Percentiles rank a stretch among this genome's conserved stretches.
phyloP scores from a whole-genome alignment of 805 yeast species.

The Nakazawaea siamensis region DNA sequence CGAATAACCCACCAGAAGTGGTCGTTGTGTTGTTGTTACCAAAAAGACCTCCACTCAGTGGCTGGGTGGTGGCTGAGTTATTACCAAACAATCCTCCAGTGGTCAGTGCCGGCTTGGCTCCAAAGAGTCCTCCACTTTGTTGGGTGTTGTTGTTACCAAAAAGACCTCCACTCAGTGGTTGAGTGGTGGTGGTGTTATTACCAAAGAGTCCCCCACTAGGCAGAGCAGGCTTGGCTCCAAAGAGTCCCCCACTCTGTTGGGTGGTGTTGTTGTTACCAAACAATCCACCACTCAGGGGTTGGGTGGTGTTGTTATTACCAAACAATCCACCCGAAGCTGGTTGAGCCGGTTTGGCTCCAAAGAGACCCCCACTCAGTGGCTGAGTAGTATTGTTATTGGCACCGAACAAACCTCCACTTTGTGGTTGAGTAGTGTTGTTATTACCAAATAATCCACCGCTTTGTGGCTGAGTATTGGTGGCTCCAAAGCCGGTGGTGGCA shows the following conservation, averaged over 20 bases:
- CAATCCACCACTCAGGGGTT: constrained; percentile 17
- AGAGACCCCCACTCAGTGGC: constrained; percentile 1
- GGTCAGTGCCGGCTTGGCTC: constrained; percentile 12
- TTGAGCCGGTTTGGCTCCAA: constrained; percentile 11
- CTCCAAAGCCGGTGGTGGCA: background rate
- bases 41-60: constrained; percentile 24
- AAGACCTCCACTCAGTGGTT: constrained; percentile 7
- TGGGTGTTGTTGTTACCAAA: constrained; percentile 12
- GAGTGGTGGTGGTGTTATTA: constrained; percentile 11
- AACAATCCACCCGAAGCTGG: constrained; percentile 19
- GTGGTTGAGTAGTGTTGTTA: constrained; percentile 5
- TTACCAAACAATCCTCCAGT: constrained; percentile 13
- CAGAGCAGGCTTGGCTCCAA: constrained; percentile 16
- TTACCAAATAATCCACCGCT: constrained; percentile 31
- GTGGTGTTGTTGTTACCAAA: constrained; percentile 26
- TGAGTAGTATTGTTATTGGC: constrained; percentile 10
- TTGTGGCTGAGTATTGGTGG: constrained; percentile 2
- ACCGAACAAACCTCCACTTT: constrained; percentile 30
- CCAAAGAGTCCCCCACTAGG: constrained; percentile 21
- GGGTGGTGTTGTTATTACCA: constrained; percentile 14
- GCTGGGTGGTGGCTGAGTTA: constrained; percentile 11
- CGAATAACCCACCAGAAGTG: constrained; percentile 8
- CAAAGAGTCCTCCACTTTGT: constrained; percentile 15
- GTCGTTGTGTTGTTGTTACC: constrained; percentile 16
- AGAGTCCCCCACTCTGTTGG: constrained; percentile 18